A percentile compares a stretch with the other conserved stretches of the same genome.
Evolutionary conservation across 1,284 basidiomycete species (phyloP).

Genomic region (Pisolithus thermaeus): DNA sequence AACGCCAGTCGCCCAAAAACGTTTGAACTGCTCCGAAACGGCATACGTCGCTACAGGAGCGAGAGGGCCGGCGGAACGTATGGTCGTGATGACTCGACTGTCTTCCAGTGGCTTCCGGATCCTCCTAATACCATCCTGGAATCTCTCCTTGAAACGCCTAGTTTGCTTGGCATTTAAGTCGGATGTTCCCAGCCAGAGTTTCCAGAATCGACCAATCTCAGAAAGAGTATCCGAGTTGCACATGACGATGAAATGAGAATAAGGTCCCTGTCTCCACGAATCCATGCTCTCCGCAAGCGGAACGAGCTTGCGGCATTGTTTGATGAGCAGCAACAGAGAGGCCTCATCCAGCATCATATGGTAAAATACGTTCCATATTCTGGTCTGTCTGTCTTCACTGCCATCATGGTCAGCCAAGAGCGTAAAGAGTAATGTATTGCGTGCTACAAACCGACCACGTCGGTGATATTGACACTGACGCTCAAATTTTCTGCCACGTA

Average conservation of each 20-base stretch:
- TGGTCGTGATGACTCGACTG: conserved; percentile 7
- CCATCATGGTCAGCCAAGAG: conserved; percentile 30
- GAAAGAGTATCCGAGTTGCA: conserved; percentile 36
- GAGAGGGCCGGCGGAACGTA: conserved; percentile 38
- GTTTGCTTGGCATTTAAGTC: conserved; percentile 13
- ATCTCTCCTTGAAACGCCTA: conserved; percentile 17
- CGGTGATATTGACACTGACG: background rate
- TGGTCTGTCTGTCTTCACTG: conserved; percentile 13
- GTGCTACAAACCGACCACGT: conserved; percentile 24
- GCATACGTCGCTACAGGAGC: conserved; percentile 15
- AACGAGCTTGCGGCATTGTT: conserved; percentile 42
- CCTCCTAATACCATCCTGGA: conserved; percentile 13
- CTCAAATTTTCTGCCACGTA: conserved; percentile 16
- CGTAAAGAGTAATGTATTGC: conserved; percentile 35
- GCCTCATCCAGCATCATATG: conserved; percentile 45
- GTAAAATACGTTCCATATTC: conserved; percentile 54
- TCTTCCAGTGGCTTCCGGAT: background rate
- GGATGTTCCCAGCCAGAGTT: conserved; percentile 26
- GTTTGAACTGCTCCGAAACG: conserved; percentile 21
- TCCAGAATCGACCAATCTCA: conserved; percentile 41
- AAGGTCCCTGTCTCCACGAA: conserved; percentile 40
- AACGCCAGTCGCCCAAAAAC: conserved; percentile 41
- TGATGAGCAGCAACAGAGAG: conserved; percentile 33
- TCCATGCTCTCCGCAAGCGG: conserved; percentile 30
- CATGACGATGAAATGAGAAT: conserved; percentile 33